Conservation (phyloP, 2,329 filamentous ascomycete species). For the Colletotrichum tropicale region DNA sequence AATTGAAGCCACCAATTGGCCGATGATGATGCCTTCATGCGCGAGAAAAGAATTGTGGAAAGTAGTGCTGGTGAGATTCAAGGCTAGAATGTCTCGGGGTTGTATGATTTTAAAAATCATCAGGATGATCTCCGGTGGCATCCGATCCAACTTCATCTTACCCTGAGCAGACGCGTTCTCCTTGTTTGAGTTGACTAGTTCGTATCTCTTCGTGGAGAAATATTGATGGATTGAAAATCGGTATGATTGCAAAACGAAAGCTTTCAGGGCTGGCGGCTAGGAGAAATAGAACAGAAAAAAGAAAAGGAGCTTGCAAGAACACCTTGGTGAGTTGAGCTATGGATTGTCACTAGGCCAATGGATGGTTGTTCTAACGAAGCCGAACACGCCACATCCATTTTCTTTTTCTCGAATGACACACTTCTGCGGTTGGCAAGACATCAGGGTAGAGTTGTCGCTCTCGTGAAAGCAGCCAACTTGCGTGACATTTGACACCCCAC, state of each 20-base stretch:
- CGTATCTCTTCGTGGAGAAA: neutral
- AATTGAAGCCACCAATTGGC: neutral
- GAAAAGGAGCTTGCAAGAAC: neutral
- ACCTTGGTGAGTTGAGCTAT: neutral
- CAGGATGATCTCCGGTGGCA: neutral
- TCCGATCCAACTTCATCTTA: neutral
- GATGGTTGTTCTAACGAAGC: fast-evolving
- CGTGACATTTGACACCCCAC: too few species aligned
- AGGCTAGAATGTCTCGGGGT: neutral
- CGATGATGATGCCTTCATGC: neutral
- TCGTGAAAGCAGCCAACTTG: too few species aligned
- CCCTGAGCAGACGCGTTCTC: neutral
- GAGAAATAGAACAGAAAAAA: neutral
- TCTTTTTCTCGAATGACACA: neutral
- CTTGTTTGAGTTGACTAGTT: neutral
- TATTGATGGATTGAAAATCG: fast-evolving
- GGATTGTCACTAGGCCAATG: neutral
- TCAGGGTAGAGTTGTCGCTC: neutral
- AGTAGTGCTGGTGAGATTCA: neutral
- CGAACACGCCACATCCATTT: neutral
- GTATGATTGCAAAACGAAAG: neutral
- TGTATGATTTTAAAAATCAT: neutral
- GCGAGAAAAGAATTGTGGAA: neutral
- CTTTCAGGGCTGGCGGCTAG: neutral
- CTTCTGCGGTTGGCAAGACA: neutral